phyloP scores from a whole-genome alignment of 306 rosid species.

The Dalbergia cochinchinensis region DNA sequence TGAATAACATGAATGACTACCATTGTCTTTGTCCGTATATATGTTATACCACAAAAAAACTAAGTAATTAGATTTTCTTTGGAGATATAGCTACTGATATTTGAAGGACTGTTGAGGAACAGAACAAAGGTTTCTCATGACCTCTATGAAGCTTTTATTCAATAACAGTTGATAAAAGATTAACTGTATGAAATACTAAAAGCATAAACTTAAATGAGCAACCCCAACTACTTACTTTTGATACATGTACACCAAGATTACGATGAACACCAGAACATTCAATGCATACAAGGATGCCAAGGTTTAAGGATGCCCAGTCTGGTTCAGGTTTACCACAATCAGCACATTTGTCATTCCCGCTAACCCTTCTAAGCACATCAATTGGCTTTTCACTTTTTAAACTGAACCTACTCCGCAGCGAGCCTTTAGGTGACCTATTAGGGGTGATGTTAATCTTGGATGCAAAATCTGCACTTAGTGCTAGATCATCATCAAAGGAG shows the following conservation, averaged over 20 bases:
- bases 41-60: no score
- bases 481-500: conserved; percentile 47
- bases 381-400: conserved; percentile 65
- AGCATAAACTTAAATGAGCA: neutral
- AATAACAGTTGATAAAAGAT: conserved; percentile 14
- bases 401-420: conserved; percentile 42
- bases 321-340: conserved; percentile 90
- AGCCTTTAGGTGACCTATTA: conserved; percentile 47
- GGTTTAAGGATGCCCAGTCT: conserved; percentile 93
- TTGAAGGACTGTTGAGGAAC: no score
- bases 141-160: neutral
- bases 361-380: conserved; percentile 72
- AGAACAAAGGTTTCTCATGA: no score
- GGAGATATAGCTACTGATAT: no score
- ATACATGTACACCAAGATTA: conserved; percentile 87
- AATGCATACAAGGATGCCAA: conserved; percentile 81
- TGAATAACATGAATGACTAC: no score
- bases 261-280: conserved; percentile 93
- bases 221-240: conserved; percentile 68
- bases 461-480: conserved; percentile 43
- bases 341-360: conserved; percentile 89
- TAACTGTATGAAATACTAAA: neutral
- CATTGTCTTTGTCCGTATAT: no score
- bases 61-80: no score
- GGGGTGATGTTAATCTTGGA: conserved; percentile 28